These are phyloP conservation scores for Colletotrichum gloeosporioides DNA, from an alignment of 2,329 filamentous ascomycete species.

Conservation along the genomic window DNA sequence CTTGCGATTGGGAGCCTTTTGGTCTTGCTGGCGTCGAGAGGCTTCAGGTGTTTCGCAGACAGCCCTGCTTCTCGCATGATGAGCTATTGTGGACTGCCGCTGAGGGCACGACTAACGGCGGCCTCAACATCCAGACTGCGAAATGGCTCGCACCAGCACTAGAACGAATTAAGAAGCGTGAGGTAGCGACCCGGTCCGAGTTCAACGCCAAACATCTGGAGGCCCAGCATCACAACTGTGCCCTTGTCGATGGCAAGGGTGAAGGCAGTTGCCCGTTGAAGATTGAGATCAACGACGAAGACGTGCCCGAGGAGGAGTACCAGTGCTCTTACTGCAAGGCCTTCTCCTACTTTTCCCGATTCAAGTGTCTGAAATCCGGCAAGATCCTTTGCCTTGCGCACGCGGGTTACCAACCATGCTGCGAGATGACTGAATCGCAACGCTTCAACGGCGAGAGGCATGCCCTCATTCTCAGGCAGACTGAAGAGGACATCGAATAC, in stretches of 20 bases:
- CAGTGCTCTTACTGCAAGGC: conserved; percentile 92
- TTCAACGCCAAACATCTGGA: conserved; percentile 73
- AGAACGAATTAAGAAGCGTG: conserved; percentile 76
- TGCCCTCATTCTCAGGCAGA: conserved; percentile 77
- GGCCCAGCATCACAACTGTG: conserved; percentile 58
- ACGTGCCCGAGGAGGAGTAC: conserved; percentile 89
- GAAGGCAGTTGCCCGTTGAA: conserved; percentile 62
- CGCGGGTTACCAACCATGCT: conserved; percentile 82
- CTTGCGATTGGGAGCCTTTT: conserved; percentile 92
- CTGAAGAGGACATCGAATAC: conserved; percentile 70
- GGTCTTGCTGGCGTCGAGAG: conserved; percentile 86
- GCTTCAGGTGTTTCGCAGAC: conserved; percentile 84
- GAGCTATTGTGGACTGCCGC: conserved; percentile 92
- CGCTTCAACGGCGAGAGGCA: conserved; percentile 76
- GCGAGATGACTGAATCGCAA: conserved; percentile 69
- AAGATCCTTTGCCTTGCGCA: conserved; percentile 86
- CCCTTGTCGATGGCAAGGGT: conserved; percentile 52
- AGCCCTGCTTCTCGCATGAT: conserved; percentile 97
- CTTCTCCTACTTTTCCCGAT: conserved; percentile 89
- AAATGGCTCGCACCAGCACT: conserved; percentile 94
- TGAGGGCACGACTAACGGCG: conserved; percentile 70
- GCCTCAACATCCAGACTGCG: conserved; percentile 80
- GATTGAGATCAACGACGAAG: conserved; percentile 71
- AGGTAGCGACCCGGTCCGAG: conserved; percentile 69
- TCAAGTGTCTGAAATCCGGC: conserved; percentile 81